These are phyloP conservation scores for Ophiostoma triangulosporum DNA, from an alignment of 2,329 filamentous ascomycete species.

Conservation along the genomic window DNA sequence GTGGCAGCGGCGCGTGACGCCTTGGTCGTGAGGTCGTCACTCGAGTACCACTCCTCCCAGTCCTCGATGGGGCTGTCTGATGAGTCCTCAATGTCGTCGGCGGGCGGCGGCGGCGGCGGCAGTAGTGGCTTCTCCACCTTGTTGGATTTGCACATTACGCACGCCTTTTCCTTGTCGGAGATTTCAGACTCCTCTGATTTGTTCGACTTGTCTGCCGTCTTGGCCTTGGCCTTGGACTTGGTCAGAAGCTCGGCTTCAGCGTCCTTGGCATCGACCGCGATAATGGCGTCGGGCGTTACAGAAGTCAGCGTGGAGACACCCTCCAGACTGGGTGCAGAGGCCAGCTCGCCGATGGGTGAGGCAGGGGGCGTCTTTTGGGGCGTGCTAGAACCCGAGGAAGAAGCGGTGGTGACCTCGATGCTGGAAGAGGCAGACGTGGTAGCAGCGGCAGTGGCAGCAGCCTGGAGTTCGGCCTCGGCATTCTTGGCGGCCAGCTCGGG, in stretches of 20 bases:
- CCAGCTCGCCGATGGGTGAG: not conserved
- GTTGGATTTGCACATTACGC: not conserved
- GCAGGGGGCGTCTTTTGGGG: not conserved
- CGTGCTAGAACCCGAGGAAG: not conserved
- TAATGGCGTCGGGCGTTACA: not conserved
- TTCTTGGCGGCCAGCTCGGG: not conserved
- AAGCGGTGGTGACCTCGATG: not conserved
- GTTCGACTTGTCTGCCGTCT: not conserved
- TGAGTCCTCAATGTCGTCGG: conserved; percentile 31
- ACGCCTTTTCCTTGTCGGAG: not conserved
- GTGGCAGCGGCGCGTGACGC: conserved; percentile 1
- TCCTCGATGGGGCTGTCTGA: conserved; percentile 47
- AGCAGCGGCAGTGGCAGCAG: not conserved
- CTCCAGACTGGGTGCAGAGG: not conserved
- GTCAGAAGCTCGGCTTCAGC: not conserved
- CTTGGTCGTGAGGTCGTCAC: conserved; percentile 42
- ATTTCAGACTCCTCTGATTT: not conserved
- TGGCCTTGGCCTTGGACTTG: not conserved
- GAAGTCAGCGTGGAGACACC: not conserved
- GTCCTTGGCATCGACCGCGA: not conserved
- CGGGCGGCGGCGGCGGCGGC: conserved; percentile 4
- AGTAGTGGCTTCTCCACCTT: not conserved
- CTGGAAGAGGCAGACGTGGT: not conserved
- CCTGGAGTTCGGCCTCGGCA: not conserved
- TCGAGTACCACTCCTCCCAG: conserved; percentile 45